These are phyloP conservation scores for Neurospora sp. DNA, from an alignment of 495 filamentous ascomycete genomes.

Conservation along the genomic window DNA sequence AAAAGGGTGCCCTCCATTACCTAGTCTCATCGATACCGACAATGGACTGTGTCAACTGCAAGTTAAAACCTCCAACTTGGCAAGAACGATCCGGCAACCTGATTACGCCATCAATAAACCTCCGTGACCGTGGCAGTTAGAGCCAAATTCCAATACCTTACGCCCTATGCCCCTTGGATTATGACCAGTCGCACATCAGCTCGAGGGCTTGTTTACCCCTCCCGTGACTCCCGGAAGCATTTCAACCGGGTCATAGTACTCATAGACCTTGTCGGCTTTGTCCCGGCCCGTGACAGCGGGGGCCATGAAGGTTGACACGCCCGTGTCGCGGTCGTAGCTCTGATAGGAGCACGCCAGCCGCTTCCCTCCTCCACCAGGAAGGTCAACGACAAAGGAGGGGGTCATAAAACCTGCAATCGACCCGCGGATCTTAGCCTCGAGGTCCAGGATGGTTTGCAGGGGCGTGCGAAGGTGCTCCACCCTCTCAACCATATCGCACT, in stretches of 20 bases:
- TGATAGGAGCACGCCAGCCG: conserved; percentile 40
- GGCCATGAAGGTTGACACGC: conserved; percentile 42
- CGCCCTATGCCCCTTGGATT: neutral
- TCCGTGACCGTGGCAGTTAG: neutral
- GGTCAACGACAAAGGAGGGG: conserved; percentile 50
- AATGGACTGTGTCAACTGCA: neutral
- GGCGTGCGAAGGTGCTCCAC: conserved; percentile 53
- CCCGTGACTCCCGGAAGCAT: conserved; percentile 3
- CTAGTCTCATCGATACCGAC: neutral
- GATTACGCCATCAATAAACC: neutral
- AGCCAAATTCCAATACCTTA: neutral
- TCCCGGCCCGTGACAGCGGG: conserved; percentile 38
- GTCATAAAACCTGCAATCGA: conserved; percentile 50
- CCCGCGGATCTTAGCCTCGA: conserved; percentile 44
- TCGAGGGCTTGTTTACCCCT: neutral
- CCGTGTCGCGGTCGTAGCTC: conserved; percentile 39
- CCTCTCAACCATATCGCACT: conserved; percentile 46
- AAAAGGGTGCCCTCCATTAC: neutral
- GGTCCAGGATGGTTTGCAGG: conserved; percentile 42
- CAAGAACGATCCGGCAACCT: neutral
- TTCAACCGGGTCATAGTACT: conserved; percentile 45
- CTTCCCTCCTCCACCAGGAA: conserved; percentile 52
- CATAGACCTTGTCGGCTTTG: conserved; percentile 39
- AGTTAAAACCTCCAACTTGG: neutral
- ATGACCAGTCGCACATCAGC: neutral